Evolutionary conservation across 2,329 filamentous ascomycete genomes (phyloP).

Genomic region (Aspergillus clavatus): DNA sequence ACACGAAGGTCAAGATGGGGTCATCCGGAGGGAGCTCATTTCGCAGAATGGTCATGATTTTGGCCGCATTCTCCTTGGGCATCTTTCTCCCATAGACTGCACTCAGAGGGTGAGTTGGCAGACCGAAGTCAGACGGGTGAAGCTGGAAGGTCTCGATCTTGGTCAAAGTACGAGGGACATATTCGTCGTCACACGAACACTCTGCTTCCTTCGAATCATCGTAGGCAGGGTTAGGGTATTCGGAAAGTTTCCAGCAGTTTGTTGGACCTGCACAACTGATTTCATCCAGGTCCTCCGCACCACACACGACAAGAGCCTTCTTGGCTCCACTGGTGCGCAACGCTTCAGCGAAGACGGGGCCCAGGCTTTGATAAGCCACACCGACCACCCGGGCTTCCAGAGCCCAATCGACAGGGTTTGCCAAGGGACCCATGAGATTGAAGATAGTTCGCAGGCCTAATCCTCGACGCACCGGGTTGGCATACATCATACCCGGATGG

Average conservation of each 20-base stretch:
- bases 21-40: conserved; percentile 70
- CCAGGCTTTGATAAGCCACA: conserved; percentile 81
- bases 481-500: conserved; percentile 89
- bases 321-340: conserved; percentile 67
- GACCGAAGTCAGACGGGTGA: conserved; percentile 79
- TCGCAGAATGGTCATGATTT: conserved; percentile 70
- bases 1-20: conserved; percentile 85
- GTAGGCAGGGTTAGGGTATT: conserved; percentile 45
- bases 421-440: conserved; percentile 88
- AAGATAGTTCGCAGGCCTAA: conserved; percentile 95
- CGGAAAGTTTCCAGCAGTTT: conserved; percentile 76
- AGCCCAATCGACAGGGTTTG: conserved; percentile 78
- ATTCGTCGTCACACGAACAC: conserved; percentile 38
- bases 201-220: conserved; percentile 40
- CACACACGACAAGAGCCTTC: conserved; percentile 89
- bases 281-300: conserved; percentile 91
- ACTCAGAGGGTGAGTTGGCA: conserved; percentile 66
- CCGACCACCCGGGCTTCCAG: conserved; percentile 92
- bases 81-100: conserved; percentile 80
- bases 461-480: conserved; percentile 77
- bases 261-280: conserved; percentile 85
- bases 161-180: conserved; percentile 41
- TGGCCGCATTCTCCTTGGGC: conserved; percentile 80
- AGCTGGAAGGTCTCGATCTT: conserved; percentile 73
- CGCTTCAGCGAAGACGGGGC: conserved; percentile 82